phyloP scores from a whole-genome alignment of 2,329 filamentous ascomycete genomes.

The Xylariaceae sp. region DNA sequence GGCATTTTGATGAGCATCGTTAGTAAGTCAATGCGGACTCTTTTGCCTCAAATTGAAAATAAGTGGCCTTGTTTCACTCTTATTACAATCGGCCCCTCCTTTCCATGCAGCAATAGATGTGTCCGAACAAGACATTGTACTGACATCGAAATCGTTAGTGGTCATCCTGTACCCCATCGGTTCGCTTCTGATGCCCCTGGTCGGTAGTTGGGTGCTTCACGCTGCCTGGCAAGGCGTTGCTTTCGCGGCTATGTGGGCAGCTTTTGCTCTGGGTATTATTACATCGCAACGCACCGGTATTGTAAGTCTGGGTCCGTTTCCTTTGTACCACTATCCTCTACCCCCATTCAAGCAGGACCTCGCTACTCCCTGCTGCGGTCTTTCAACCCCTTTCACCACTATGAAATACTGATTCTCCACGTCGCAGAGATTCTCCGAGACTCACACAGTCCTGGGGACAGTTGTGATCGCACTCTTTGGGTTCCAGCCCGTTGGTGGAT shows the following conservation, averaged over 20 bases:
- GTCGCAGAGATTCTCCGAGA: constrained; percentile 49
- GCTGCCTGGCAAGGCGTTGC: constrained; percentile 53
- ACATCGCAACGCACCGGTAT: constrained; percentile 34
- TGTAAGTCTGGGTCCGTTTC: constrained; percentile 22
- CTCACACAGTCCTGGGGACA: constrained; percentile 57
- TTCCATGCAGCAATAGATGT: too few species aligned
- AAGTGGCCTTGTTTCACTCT: too few species aligned
- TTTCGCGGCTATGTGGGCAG: constrained; percentile 56
- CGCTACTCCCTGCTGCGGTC: neutral
- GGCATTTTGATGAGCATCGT: constrained; percentile 61
- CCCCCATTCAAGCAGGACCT: neutral
- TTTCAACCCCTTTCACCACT: neutral
- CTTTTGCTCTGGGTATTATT: constrained; percentile 55
- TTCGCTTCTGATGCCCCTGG: constrained; percentile 57
- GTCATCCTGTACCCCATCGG: constrained; percentile 59
- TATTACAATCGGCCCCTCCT: too few species aligned
- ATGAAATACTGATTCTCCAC: neutral
- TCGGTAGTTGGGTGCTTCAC: constrained; percentile 58
- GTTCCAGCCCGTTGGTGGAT: constrained; percentile 58
- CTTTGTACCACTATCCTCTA: constrained; percentile 1
- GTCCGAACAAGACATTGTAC: constrained; percentile 46
- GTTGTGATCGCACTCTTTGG: constrained; percentile 52
- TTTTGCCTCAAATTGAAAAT: neutral
- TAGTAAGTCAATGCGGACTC: constrained; percentile 23
- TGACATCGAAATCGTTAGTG: constrained; percentile 59